Base-by-base conservation (phyloP, 208 protist species). In the Acanthamoeba quina region DNA sequence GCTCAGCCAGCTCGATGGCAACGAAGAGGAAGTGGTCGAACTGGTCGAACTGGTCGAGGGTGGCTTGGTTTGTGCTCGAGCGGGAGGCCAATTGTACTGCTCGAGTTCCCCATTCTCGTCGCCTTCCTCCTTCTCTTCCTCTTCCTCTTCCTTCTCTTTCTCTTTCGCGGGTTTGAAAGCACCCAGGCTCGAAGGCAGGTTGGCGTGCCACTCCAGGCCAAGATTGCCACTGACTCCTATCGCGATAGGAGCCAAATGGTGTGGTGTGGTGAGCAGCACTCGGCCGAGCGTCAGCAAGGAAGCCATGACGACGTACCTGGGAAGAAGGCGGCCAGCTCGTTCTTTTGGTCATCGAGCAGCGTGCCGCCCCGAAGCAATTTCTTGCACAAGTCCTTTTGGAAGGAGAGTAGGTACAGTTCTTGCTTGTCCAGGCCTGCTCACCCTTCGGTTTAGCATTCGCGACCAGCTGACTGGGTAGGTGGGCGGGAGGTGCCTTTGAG, bases 181-280 rank as follows among this genome's bases (percentile, higher is more conserved):
- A 7, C 6, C 62, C 21, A 70, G 62, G n/a, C 26, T 34, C 17
- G 85, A 91, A 56, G 56, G 64, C 17, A 91, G 31, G 58, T 91
- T 91, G n/a, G 5, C 56, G 44, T 91, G 58, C 85, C 85, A 91
- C 37, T 24, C 60, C 5, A 66, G 31, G 3, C 85, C 85, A 9
- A 91, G 41, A 91, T 91, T 91, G 13, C 85, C 85, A 68, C 70
- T 58, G 2, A n/a, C 34, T 2, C 85, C 85, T 76, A 37, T 70
- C 11, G 34, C 6, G 34, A 37, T 37, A 37, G 34, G 34, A 37
- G 34, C 34, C 34, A 37, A 37, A 37, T 37, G 34, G 34, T 37
- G 34, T 37, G 34, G 34, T 37, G 34, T 37, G 34, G 34, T 37
- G 34, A 37, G 34, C 34, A 37, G 34, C 34, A 37, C 34, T 37